Base-by-base conservation (phyloP, 371 early-diverging fungal genomes). In the Rhizomucor miehei region DNA sequence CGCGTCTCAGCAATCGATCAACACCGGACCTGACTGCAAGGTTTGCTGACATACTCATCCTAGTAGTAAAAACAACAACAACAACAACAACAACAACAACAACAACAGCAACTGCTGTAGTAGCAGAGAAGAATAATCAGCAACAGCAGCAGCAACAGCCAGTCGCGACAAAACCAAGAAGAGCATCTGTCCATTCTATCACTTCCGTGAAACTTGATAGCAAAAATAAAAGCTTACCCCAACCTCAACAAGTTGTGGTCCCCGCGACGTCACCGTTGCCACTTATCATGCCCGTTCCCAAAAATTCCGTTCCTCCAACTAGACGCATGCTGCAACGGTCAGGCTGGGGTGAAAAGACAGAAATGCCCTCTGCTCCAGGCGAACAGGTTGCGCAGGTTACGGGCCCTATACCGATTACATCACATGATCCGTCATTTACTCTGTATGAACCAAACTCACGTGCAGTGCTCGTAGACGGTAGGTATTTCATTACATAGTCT, bases 41-140 rank as follows among this genome's bases (percentile, higher is more conserved):
- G 14, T 38, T 35, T 19, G 38, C 83, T 84, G 19, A 85, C 77
- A 54, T 87, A 87, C 58, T 87, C 87, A 54, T 85, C 74, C 73
- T 73, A 55, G 19, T 34, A 48, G 12, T 41, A 41, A 6, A 3
- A n/a, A n/a, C 35, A 14, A 24, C 51, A 21, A n/a, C n/a, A n/a
- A n/a, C n/a, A n/a, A n/a, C n/a, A n/a, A n/a, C n/a, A n/a, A n/a
- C n/a, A n/a, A n/a, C 48, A 23, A 13, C 48, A 12, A 10, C 48
- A 12, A 17, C 20, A 48, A 25, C 29, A 48, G 29, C 38, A 50
- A 19, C 50, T 35, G n/a, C 38, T 19, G 10, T 21, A 50, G 12
- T 14, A 29, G 29, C 29, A 29, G 29, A 29, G 3, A 29, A 29
- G 29, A 29, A 29, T 29, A 29, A 8, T 29, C 29, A n/a, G n/a